phyloP scores from a whole-genome alignment of 495 filamentous ascomycete genomes.

The Evansstolkia leycettana region DNA sequence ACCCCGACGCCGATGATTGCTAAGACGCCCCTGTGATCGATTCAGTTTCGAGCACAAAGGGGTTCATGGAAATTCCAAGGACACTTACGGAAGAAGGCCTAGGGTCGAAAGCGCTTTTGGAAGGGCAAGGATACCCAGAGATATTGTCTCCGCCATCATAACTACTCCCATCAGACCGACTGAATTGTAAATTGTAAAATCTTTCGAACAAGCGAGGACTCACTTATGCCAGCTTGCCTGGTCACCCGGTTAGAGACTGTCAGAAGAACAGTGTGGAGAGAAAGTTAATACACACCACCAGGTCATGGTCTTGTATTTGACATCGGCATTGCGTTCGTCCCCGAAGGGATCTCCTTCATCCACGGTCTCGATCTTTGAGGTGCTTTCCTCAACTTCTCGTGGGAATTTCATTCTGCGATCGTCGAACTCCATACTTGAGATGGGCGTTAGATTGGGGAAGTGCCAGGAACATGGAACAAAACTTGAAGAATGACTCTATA shows the following conservation, averaged over 20 bases:
- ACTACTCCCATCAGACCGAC: conserved; percentile 16
- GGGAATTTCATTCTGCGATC: background rate
- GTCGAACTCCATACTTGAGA: no score
- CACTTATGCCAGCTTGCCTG: conserved; percentile 25
- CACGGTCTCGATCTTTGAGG: background rate
- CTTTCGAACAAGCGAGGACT: no score
- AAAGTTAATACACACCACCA: conserved; percentile 21
- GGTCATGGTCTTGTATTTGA: conserved; percentile 23
- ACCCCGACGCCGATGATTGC: conserved; percentile 48
- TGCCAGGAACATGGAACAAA: no score
- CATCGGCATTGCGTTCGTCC: conserved; percentile 14
- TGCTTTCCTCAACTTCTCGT: background rate
- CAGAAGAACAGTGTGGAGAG: background rate
- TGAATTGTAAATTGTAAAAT: background rate
- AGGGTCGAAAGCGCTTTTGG: conserved; percentile 44
- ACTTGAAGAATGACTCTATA: no score
- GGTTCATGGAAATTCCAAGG: conserved; percentile 31
- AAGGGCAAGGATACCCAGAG: conserved; percentile 47
- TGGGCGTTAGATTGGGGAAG: no score
- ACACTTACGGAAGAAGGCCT: conserved; percentile 42
- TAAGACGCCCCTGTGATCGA: conserved; percentile 31
- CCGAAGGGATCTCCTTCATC: conserved; percentile 19
- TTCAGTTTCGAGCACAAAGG: conserved; percentile 53
- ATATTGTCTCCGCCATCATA: conserved; percentile 54
- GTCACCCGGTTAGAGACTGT: background rate